phyloP scores from a whole-genome alignment of 2,329 filamentous ascomycete genomes.

The Aspergillus calidoustus region DNA sequence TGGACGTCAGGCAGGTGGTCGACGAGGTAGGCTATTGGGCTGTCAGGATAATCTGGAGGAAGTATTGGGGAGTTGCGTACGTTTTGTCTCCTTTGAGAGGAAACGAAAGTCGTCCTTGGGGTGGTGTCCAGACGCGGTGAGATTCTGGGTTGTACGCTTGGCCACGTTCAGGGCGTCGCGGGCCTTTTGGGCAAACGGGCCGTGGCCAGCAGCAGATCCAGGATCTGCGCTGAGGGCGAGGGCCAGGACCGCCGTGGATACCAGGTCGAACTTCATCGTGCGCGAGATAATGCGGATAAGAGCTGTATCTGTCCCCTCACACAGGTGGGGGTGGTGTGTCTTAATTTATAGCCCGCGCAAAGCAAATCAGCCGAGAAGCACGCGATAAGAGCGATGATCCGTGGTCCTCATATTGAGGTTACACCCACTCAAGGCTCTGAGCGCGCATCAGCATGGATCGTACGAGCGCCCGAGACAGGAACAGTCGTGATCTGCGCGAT shows the following conservation, averaged over 20 bases:
- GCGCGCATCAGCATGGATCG: not conserved
- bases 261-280: conserved; percentile 34
- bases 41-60: not conserved
- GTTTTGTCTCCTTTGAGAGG: conserved; percentile 30
- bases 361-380: not conserved
- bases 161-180: conserved; percentile 30
- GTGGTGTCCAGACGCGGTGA: conserved; percentile 18
- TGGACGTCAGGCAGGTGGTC: conserved; percentile 70
- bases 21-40: conserved; percentile 62
- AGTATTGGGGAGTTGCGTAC: conserved; percentile 22
- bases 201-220: conserved; percentile 29
- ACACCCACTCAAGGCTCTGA: not conserved
- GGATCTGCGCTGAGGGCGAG: conserved; percentile 28
- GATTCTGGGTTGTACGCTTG: conserved; percentile 23
- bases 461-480: not conserved
- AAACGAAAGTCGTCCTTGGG: conserved; percentile 33
- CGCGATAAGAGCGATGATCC: not conserved
- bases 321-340: too few species aligned
- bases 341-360: not conserved
- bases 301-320: not conserved
- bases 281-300: not conserved
- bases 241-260: conserved; percentile 30
- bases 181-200: conserved; percentile 31
- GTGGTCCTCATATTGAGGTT: conserved; percentile 4
- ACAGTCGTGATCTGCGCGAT: not conserved